These are phyloP conservation scores for Suhomyces taliae DNA, from an alignment of 1,139 yeast genomes.

Conservation along the genomic window DNA sequence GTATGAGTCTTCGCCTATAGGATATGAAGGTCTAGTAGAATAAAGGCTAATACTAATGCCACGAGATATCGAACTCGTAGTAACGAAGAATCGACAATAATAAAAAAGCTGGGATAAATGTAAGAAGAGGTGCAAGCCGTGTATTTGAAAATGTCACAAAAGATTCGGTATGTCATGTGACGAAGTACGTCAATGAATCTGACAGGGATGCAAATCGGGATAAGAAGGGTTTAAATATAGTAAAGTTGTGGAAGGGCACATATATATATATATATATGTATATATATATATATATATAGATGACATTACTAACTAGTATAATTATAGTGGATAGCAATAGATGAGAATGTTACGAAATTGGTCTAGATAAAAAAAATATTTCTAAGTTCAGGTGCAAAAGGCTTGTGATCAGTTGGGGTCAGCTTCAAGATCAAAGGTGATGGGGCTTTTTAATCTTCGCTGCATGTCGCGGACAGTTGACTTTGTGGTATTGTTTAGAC, in stretches of 20 bases:
- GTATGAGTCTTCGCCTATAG: neutral
- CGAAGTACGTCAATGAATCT: neutral
- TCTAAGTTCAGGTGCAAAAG: too few species aligned
- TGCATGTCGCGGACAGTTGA: neutral
- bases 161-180: neutral
- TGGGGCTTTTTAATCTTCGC: neutral
- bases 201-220: neutral
- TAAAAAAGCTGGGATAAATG: neutral
- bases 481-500: neutral
- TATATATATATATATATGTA: too few species aligned
- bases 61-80: neutral
- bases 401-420: too few species aligned
- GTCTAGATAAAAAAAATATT: too few species aligned
- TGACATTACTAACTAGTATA: too few species aligned
- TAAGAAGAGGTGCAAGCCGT: constrained; percentile 6
- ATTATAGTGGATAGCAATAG: too few species aligned
- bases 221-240: neutral
- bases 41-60: too few species aligned
- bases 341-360: too few species aligned
- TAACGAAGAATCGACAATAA: neutral
- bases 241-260: too few species aligned
- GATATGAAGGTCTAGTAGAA: too few species aligned
- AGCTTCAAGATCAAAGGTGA: neutral
- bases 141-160: constrained; percentile 2
- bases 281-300: too few species aligned